Conservation (phyloP, 352 stramenopile species). For the Globisporangium barbulae region DNA sequence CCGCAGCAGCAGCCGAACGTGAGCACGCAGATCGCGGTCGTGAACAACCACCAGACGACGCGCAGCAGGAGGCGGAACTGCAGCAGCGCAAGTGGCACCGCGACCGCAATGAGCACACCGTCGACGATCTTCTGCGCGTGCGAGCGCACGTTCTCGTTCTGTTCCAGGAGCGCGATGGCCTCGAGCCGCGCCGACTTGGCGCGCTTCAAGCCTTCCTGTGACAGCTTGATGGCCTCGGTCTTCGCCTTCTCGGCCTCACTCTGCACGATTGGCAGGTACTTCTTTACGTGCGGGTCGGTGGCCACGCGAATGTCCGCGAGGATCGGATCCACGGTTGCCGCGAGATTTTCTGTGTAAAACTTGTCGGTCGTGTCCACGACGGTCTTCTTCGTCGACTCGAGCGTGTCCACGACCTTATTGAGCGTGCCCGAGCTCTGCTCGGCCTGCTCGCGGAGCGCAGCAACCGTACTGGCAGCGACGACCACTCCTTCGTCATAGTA, state of each 20-base stretch:
- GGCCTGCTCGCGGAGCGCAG: slow-evolving; percentile 39
- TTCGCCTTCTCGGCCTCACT: slow-evolving; percentile 37
- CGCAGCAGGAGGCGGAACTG: slow-evolving; percentile 46
- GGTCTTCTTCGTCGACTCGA: slow-evolving; percentile 47
- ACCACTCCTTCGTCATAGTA: slow-evolving; percentile 82
- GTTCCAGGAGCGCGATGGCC: slow-evolving; percentile 50
- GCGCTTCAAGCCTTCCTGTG: slow-evolving; percentile 39
- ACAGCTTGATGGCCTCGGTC: slow-evolving; percentile 32
- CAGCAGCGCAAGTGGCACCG: slow-evolving; percentile 45
- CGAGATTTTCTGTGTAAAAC: slow-evolving; percentile 70
- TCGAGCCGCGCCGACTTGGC: slow-evolving; percentile 43
- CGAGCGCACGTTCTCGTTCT: slow-evolving; percentile 52
- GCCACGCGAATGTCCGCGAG: slow-evolving; percentile 44
- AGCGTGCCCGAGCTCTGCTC: slow-evolving; percentile 42
- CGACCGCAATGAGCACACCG: slow-evolving; percentile 41
- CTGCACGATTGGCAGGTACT: slow-evolving; percentile 55
- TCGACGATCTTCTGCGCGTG: slow-evolving; percentile 74
- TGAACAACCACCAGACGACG: slow-evolving; percentile 54
- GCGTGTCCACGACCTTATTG: slow-evolving; percentile 43
- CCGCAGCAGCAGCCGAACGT: slow-evolving; percentile 64
- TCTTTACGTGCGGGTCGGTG: slow-evolving; percentile 52
- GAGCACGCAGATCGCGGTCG: slow-evolving; percentile 42
- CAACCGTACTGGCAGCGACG: slow-evolving; percentile 35
- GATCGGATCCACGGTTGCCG: slow-evolving; percentile 57
- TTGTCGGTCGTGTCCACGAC: slow-evolving; percentile 40